These are phyloP conservation scores for Candida nemodendra DNA, from an alignment of 805 yeast genomes.

Conservation along the genomic window DNA sequence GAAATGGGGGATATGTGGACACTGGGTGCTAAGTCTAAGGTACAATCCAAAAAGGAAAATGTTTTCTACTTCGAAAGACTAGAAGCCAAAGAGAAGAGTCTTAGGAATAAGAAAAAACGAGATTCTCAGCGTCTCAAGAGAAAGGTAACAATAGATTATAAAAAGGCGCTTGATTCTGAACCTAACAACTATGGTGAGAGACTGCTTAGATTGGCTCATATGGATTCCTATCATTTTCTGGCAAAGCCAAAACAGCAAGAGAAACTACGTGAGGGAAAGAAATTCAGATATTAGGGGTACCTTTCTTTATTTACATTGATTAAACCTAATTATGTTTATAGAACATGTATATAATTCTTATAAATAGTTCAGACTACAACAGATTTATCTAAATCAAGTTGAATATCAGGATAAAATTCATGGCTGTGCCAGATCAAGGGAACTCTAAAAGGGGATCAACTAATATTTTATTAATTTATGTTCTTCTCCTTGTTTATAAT, in stretches of 20 bases:
- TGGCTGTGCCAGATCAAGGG: no score
- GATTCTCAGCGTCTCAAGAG: constrained; percentile 25
- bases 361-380: no score
- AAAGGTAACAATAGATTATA: constrained; percentile 25
- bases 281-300: constrained; percentile 15
- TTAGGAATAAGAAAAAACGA: constrained; percentile 24
- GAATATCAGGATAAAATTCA: no score
- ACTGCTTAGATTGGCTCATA: constrained; percentile 23
- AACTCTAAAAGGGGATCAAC: no score
- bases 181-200: constrained; percentile 22
- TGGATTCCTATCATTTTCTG: constrained; percentile 29
- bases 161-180: constrained; percentile 23
- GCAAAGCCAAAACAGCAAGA: constrained; percentile 28
- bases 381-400: no score
- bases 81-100: constrained; percentile 34
- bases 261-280: constrained; percentile 21
- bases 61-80: constrained; percentile 31
- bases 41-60: constrained; percentile 36
- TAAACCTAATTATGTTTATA: neutral
- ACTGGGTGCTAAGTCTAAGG: constrained; percentile 55
- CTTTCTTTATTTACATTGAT: constrained; percentile 5
- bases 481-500: no score
- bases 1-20: constrained; percentile 89
- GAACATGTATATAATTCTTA: no score
- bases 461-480: no score